These are phyloP conservation scores for Xylaria sp. DNA, from an alignment of 2,329 filamentous ascomycete genomes.

Conservation along the genomic window DNA sequence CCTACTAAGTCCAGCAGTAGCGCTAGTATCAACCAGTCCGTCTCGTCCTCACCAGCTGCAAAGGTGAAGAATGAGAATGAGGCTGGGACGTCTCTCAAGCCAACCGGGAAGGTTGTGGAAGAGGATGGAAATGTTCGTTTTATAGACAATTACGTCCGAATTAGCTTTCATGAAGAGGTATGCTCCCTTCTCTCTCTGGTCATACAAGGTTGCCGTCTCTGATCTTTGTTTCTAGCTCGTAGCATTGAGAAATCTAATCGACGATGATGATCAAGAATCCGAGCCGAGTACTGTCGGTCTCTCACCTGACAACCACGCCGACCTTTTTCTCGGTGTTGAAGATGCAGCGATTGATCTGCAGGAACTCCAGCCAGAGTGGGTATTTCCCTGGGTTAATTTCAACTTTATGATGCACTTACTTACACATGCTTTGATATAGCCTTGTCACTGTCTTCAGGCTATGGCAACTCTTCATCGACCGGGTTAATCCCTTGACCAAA, in stretches of 20 bases:
- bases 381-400: not conserved
- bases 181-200: not conserved
- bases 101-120: constrained; percentile 34
- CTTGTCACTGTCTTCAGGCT: constrained; percentile 59
- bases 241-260: constrained; percentile 37
- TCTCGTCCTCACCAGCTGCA: not conserved
- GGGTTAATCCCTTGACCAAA: constrained; percentile 67
- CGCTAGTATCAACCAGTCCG: constrained; percentile 14
- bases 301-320: constrained; percentile 34
- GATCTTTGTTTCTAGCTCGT: constrained; percentile 27
- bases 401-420: constrained; percentile 12
- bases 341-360: constrained; percentile 30
- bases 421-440: constrained; percentile 17
- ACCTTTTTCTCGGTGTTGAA: constrained; percentile 37
- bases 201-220: constrained; percentile 1
- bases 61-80: constrained; percentile 11
- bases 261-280: constrained; percentile 35
- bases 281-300: constrained; percentile 21
- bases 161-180: constrained; percentile 40
- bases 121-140: constrained; percentile 38
- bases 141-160: constrained; percentile 38
- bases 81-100: not conserved
- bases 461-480: constrained; percentile 65
- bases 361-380: constrained; percentile 38
- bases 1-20: not conserved